These are phyloP conservation scores for Suhomyces bokatorum DNA, from an alignment of 1,139 yeast species.

Conservation along the genomic window DNA sequence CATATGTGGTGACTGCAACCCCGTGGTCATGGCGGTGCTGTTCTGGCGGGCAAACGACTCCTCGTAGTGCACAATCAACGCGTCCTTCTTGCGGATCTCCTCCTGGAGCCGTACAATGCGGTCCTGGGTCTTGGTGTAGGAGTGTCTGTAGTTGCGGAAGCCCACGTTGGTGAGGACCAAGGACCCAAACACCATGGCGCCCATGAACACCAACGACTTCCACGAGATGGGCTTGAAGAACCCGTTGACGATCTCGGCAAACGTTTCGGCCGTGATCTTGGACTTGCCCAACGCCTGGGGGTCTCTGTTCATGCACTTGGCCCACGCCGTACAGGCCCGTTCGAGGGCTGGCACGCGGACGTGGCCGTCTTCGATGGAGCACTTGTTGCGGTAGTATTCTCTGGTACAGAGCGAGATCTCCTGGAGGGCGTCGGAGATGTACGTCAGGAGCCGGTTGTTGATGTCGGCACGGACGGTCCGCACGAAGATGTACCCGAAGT, in stretches of 20 bases:
- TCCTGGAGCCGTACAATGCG: slow-evolving; percentile 7
- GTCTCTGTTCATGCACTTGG: slow-evolving; percentile 82
- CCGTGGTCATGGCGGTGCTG: slow-evolving; percentile 2
- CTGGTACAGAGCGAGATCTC: slow-evolving; percentile 72
- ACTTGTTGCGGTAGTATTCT: slow-evolving; percentile 71
- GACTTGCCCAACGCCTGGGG: slow-evolving; percentile 79
- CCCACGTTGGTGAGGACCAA: slow-evolving; percentile 42
- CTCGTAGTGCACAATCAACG: slow-evolving; percentile 7
- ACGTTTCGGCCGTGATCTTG: slow-evolving; percentile 73
- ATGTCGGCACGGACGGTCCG: slow-evolving; percentile 71
- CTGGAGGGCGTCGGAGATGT: slow-evolving; percentile 58
- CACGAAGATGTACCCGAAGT: slow-evolving; percentile 55
- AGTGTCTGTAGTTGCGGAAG: slow-evolving; percentile 34
- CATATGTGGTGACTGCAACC: slow-evolving; percentile 1
- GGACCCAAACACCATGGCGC: slow-evolving; percentile 44
- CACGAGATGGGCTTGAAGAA: slow-evolving; percentile 74
- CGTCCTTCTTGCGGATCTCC: slow-evolving; percentile 9
- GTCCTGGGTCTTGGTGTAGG: neutral
- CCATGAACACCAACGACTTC: slow-evolving; percentile 62
- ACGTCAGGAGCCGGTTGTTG: slow-evolving; percentile 62
- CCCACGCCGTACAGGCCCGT: slow-evolving; percentile 72
- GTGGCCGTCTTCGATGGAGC: slow-evolving; percentile 40
- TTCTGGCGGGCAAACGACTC: slow-evolving; percentile 1
- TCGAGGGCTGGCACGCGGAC: slow-evolving; percentile 72
- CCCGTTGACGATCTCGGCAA: slow-evolving; percentile 80